Evolutionary conservation across 352 stramenopile species (phyloP).

Genomic region (Globisporangium carolinianum): DNA sequence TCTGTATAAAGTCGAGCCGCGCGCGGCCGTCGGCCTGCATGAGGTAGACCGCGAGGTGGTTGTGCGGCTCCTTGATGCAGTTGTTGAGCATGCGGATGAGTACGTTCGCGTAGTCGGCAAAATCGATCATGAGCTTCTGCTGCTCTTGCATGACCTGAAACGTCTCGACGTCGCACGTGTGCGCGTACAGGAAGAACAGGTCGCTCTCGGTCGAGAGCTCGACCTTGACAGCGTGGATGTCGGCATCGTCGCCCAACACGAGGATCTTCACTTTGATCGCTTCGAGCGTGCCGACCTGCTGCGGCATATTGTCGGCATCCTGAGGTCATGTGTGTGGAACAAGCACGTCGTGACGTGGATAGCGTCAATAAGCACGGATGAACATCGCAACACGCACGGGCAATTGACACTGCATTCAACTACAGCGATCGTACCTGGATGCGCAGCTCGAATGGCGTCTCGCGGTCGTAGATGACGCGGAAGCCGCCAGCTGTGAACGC

Average conservation of each 20-base stretch:
- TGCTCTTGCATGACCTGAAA: constrained; percentile 92
- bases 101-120: constrained; percentile 91
- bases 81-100: constrained; percentile 94
- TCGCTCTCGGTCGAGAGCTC: constrained; percentile 91
- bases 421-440: constrained; percentile 54
- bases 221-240: constrained; percentile 81
- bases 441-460: constrained; percentile 88
- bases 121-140: constrained; percentile 95
- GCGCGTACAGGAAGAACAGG: constrained; percentile 92
- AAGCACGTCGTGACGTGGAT: neutral
- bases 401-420: too few relatives aligned
- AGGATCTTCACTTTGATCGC: constrained; percentile 94
- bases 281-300: constrained; percentile 90
- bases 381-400: neutral
- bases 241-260: constrained; percentile 78
- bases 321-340: constrained; percentile 7
- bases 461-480: constrained; percentile 87
- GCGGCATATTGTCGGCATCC: constrained; percentile 77
- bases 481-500: constrained; percentile 60
- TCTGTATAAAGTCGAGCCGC: constrained; percentile 93
- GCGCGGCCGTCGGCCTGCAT: constrained; percentile 89
- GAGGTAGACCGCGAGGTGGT: constrained; percentile 90
- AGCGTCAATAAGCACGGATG: too few relatives aligned
- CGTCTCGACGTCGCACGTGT: constrained; percentile 80
- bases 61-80: constrained; percentile 93